Percentiles rank a stretch among this genome's conserved stretches.
Evolutionary conservation across 768 basidiomycete genomes (phyloP).

Genomic region (Galerina sulciceps): DNA sequence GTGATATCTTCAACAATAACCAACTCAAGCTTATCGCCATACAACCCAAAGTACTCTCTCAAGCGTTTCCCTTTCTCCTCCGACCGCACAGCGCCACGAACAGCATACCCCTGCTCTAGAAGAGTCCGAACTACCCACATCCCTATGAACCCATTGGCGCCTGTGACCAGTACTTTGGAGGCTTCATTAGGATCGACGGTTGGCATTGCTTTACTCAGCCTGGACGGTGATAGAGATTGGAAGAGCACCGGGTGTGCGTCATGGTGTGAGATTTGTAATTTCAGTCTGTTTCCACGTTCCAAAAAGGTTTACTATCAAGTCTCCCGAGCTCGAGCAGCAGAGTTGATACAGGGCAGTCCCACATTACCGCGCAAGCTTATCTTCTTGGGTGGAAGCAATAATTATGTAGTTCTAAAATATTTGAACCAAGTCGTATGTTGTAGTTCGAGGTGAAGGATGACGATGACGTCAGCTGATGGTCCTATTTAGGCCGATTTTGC

Average conservation of each 20-base stretch:
- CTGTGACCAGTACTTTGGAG: slow-evolving; percentile 52
- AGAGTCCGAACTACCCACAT: slow-evolving; percentile 59
- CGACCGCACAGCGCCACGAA: slow-evolving; percentile 72
- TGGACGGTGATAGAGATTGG: neutral
- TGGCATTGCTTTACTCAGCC: slow-evolving; percentile 32
- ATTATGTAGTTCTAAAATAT: too few species aligned
- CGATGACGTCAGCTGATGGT: too few species aligned
- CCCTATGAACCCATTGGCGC: slow-evolving; percentile 65
- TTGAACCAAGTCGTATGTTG: too few species aligned
- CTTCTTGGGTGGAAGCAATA: too few species aligned
- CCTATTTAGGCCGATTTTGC: too few species aligned
- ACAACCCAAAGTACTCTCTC: slow-evolving; percentile 52
- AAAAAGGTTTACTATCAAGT: too few species aligned
- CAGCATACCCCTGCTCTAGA: slow-evolving; percentile 63
- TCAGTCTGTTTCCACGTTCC: neutral
- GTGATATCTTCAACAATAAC: slow-evolving; percentile 73
- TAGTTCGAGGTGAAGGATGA: too few species aligned
- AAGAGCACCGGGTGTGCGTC: neutral
- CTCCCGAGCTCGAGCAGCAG: too few species aligned
- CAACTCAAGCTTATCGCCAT: slow-evolving; percentile 63
- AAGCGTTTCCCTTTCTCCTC: slow-evolving; percentile 63
- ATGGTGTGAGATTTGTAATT: neutral
- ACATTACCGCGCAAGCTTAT: too few species aligned
- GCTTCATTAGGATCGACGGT: slow-evolving; percentile 24
- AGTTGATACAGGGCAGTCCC: too few species aligned